Evolutionary conservation across 2,329 filamentous ascomycete species (phyloP), one percentile per base, ranked within the genome.

Genomic region (Bipolaris zeicola): DNA sequence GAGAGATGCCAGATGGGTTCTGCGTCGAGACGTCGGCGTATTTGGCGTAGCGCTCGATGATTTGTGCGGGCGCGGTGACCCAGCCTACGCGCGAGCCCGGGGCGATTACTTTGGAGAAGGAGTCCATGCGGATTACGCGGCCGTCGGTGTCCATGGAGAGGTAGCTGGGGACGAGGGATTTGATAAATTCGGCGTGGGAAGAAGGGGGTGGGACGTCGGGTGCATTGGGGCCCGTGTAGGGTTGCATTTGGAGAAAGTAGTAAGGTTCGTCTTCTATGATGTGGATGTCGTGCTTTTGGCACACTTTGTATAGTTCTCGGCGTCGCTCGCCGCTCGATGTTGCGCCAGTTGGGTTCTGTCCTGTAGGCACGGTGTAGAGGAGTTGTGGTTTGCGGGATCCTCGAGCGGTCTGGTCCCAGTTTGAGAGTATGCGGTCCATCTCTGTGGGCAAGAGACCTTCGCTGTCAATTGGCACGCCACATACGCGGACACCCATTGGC

Each of bases 241-340:
- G 86, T 66, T 90, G 86, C 89, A 92, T 91, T 77, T 96, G 93
- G 34, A 96, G 82, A 79, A 94, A 96, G 78, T 96, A 96, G 79
- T 96, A 96, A 1, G 93, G 93, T 74, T 96, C 93, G 72, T 96
- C 93, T 79, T 97, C 93, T 65, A 96, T 80, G 71, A 97, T 93
- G 78, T 86, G 89, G 38, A 96, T 70, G 71, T 96, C 90, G 76
- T 96, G 91, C 78, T 91, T 92, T 73, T 89, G 88, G 31, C 89
- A 90, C 13, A 96, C 83, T 34, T 81, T 81, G 77, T 96, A 96
- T 43, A 96, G 82, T 20, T 86, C 89, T 62, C 82, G 81, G 50
- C 92, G 82, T 54, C 93, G 82, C 70, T 87, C 80, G 4, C 78
- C 74, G 38, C 87, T 83, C 74, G 94, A 90, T 3, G 92, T 96